Base-by-base conservation (phyloP, 768 basidiomycete genomes). In the Calocera cornea region DNA sequence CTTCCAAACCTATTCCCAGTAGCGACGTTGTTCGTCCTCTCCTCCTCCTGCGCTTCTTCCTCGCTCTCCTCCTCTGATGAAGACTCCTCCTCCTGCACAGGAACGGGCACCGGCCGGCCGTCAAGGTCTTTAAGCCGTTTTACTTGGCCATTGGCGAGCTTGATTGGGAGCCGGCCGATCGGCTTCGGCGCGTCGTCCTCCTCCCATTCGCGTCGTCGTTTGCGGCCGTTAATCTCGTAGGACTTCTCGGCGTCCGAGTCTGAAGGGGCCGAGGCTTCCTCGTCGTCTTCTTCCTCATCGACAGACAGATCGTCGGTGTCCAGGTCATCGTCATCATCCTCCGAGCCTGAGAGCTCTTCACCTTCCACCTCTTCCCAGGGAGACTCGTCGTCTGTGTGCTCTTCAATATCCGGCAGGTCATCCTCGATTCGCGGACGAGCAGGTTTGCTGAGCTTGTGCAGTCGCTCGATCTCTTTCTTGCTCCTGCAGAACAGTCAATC, bases 1-100 rank as follows among this genome's bases (percentile, higher is more conserved):
- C 92, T 84, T n/a, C 94, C 94, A 71, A 93, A 92, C 34, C 93
- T 84, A 69, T 90, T 87, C 14, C 90, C 92, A 8, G 90, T 92
- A 8, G 90, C 79, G 27, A 90, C 84, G 72, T 90, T 89, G 71
- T 90, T 90, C 50, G 83, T 75, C 24, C 66, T 40, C 29, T 64
- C 49, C 41, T 71, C 72, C 41, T 19, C 34, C 12, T 69, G 68
- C 8, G 40, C 41, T 2, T 41, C 68, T 27, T 71, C 70, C 31
- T 67, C 68, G 19, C 22, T 34, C 24, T 71, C 70, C 66, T 68
- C 72, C 54, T 69, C 71, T 50, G 70, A 72, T 7, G 70, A 68
- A 17, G 74, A 70, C 65, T 77, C 76, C 8, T 73, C 73, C 67
- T 77, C 74, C 68, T 77, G 72, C 2, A 76, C 76, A 41, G 66